Evolutionary conservation across 257 asterid genomes (phyloP).

Genomic region (Solanum megistacrolobum): DNA sequence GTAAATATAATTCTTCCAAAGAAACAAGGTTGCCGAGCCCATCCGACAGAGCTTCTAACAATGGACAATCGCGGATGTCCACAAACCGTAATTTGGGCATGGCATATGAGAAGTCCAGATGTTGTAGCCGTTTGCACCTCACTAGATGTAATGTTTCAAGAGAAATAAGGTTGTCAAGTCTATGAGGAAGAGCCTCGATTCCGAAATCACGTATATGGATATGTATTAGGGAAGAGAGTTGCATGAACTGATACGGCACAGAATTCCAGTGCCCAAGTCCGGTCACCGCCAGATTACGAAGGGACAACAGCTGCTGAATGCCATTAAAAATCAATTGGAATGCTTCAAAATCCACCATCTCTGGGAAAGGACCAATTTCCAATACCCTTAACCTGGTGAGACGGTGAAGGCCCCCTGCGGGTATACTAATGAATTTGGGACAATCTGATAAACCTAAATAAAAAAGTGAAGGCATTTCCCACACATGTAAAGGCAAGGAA

Average conservation of each 20-base stretch:
- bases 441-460: accelerated
- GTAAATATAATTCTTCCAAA: accelerated
- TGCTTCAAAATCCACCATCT: neutral
- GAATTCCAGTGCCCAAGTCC: neutral
- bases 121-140: neutral
- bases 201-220: accelerated
- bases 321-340: neutral
- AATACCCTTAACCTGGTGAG: neutral
- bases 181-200: slow-evolving; percentile 9
- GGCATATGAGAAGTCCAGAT: neutral
- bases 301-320: neutral
- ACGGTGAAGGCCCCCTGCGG: neutral
- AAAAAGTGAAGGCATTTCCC: neutral
- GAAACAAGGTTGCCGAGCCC: neutral
- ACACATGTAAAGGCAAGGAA: neutral
- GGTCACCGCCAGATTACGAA: accelerated
- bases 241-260: slow-evolving; percentile 7
- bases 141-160: accelerated
- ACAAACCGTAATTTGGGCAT: too few relatives aligned
- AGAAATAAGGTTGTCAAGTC: too few relatives aligned
- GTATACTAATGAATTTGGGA: neutral
- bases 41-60: neutral
- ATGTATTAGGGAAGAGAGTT: neutral
- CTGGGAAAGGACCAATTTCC: neutral
- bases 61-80: neutral